Evolutionary conservation across 805 yeast species (phyloP).

Genomic region (Candida boidinii): DNA sequence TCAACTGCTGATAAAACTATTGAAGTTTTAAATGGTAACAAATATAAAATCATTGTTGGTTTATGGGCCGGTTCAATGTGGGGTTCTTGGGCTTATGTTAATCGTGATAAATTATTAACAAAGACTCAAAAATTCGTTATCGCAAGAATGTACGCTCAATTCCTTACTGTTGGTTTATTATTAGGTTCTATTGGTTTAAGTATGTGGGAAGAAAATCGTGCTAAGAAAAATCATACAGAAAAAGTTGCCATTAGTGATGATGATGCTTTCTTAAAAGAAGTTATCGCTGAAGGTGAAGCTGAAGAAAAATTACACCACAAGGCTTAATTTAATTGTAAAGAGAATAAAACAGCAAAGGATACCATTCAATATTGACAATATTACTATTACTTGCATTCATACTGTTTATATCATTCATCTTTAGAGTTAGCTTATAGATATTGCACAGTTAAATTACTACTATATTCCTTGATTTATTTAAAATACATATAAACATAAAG

Average conservation of each 20-base stretch:
- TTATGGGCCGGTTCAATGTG: constrained; percentile 77
- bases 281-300: constrained; percentile 12
- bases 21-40: constrained; percentile 42
- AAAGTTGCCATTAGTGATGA: too few relatives aligned
- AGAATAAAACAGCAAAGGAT: not conserved
- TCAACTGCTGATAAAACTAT: constrained; percentile 40
- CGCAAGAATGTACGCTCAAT: constrained; percentile 89
- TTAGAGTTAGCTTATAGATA: too few relatives aligned
- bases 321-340: constrained; percentile 5
- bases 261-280: constrained; percentile 39
- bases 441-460: too few relatives aligned
- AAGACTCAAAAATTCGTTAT: constrained; percentile 75
- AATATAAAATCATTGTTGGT: constrained; percentile 59
- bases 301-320: constrained; percentile 7
- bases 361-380: not conserved
- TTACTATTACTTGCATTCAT: not conserved
- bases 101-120: constrained; percentile 68
- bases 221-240: constrained; percentile 26
- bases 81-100: constrained; percentile 70
- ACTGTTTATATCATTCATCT: too few relatives aligned
- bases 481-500: too few relatives aligned
- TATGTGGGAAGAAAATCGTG: constrained; percentile 51
- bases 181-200: constrained; percentile 61
- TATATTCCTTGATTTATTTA: too few relatives aligned
- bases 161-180: constrained; percentile 62